phyloP scores from a whole-genome alignment of 116 monocot genomes.

The Trichopus zeylanicus region DNA sequence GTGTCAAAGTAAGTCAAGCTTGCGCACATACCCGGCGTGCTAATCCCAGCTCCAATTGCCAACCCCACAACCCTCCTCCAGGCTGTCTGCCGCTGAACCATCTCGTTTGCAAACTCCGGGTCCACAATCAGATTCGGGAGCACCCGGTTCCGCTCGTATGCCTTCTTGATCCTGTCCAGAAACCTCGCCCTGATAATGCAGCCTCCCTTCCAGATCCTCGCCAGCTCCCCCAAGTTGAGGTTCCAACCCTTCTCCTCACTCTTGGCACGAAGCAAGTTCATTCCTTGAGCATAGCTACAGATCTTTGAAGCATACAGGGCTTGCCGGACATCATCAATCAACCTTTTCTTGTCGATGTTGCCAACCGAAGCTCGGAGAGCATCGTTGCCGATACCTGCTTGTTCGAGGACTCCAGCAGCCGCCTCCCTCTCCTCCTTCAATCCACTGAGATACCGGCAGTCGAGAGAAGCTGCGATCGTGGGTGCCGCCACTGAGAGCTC shows the following conservation, averaged over 20 bases:
- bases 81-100: constrained; percentile 28
- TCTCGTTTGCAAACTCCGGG: constrained; percentile 29
- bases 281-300: constrained; percentile 44
- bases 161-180: constrained; percentile 43
- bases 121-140: constrained; percentile 32
- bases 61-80: constrained; percentile 31
- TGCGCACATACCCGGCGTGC: constrained; percentile 21
- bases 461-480: not conserved
- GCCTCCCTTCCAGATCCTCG: constrained; percentile 45
- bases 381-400: constrained; percentile 19
- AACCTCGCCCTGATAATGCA: constrained; percentile 45
- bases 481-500: constrained; percentile 9
- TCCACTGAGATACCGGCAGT: constrained; percentile 5
- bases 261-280: constrained; percentile 29
- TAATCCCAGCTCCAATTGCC: constrained; percentile 19
- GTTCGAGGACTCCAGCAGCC: not conserved
- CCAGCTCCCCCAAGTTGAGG: constrained; percentile 34
- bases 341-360: constrained; percentile 21
- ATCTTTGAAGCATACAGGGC: constrained; percentile 44
- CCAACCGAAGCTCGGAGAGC: not conserved
- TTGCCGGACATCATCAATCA: constrained; percentile 34
- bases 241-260: constrained; percentile 37
- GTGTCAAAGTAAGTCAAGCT: constrained; percentile 37
- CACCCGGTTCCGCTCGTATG: constrained; percentile 23
- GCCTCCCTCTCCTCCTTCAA: constrained; percentile 10